phyloP scores from a whole-genome alignment of 176 grass and related monocot genomes.

The Carex cristatella region DNA sequence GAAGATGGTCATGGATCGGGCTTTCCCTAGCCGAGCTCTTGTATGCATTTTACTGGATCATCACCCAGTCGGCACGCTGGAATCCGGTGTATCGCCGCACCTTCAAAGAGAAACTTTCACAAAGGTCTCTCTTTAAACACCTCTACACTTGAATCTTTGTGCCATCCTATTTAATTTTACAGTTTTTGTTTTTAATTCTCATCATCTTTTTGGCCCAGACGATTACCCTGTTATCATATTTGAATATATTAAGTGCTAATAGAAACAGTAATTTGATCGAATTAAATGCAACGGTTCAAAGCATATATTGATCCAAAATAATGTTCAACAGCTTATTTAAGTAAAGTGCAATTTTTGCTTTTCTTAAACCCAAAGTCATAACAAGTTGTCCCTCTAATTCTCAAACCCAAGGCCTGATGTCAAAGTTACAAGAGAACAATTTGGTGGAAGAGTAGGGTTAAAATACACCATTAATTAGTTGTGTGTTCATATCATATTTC shows the following conservation, averaged over 20 bases:
- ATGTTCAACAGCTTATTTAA: neutral
- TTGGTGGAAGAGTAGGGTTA: neutral
- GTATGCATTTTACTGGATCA: conserved; percentile 63
- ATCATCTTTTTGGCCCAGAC: neutral
- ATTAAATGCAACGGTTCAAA: neutral
- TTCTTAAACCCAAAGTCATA: no score
- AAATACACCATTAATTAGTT: no score
- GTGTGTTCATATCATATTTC: no score
- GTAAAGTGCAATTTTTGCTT: neutral
- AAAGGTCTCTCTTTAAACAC: conserved; percentile 31
- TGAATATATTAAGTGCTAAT: neutral
- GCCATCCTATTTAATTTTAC: neutral
- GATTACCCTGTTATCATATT: neutral
- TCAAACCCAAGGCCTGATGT: no score
- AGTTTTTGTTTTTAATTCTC: neutral
- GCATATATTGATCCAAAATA: neutral
- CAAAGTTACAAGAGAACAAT: neutral
- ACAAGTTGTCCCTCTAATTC: no score
- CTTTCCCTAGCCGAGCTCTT: conserved; percentile 59
- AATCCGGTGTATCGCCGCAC: conserved; percentile 36
- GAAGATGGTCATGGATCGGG: conserved; percentile 42
- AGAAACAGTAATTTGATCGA: neutral
- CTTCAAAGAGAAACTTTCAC: conserved; percentile 47
- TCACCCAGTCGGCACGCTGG: conserved; percentile 66
- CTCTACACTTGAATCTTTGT: neutral